Percentiles rank a stretch among this genome's conserved stretches.
phyloP scores from a whole-genome alignment of 192 early-diverging fungal genomes.

The Glomus cerebriforme region DNA sequence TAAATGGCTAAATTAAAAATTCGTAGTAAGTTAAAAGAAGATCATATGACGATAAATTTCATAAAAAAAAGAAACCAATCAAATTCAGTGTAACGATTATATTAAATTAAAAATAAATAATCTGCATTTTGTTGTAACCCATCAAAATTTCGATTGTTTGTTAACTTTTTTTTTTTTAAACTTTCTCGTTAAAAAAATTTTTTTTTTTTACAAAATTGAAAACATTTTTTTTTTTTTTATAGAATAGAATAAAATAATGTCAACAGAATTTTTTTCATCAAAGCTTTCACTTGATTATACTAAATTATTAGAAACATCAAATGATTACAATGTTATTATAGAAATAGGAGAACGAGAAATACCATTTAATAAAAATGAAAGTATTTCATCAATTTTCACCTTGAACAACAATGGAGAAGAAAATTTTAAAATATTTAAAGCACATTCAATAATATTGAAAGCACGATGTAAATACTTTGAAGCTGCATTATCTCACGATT shows the following conservation, averaged over 20 bases:
- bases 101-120: too few species aligned
- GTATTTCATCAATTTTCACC: not conserved
- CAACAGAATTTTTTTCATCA: not conserved
- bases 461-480: conserved; percentile 13
- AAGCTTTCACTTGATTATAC: not conserved
- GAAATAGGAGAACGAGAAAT: not conserved
- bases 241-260: not conserved
- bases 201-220: too few species aligned
- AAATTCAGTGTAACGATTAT: too few species aligned
- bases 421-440: conserved; percentile 21
- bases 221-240: not conserved
- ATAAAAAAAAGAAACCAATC: too few species aligned
- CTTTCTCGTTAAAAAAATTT: too few species aligned
- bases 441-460: conserved; percentile 19
- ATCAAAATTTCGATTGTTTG: too few species aligned
- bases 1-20: too few species aligned
- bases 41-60: too few species aligned
- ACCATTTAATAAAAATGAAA: not conserved
- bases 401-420: not conserved
- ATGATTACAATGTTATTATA: conserved; percentile 15
- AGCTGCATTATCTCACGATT: conserved; percentile 2
- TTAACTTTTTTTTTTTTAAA: too few species aligned
- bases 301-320: not conserved
- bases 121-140: too few species aligned
- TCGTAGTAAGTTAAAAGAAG: too few species aligned